A percentile compares a stretch with the other conserved stretches of the same genome.
phyloP scores from a whole-genome alignment of 768 basidiomycete species.

The Boletus coccyginus region DNA sequence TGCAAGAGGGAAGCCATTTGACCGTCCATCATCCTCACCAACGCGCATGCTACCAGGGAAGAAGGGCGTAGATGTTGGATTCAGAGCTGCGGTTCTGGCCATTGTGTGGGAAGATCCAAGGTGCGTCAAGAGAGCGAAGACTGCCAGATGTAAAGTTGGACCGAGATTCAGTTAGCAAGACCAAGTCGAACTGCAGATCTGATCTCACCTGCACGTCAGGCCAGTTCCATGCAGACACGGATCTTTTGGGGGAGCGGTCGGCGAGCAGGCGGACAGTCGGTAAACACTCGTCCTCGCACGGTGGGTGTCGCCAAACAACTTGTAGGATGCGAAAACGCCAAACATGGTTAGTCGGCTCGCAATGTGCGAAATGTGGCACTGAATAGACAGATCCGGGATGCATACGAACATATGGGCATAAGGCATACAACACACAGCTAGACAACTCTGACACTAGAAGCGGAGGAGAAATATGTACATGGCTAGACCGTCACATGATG shows the following conservation, averaged over 20 bases:
- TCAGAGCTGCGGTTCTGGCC: slow-evolving; percentile 74
- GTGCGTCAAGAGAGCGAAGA: slow-evolving; percentile 24
- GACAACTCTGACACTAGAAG: neutral
- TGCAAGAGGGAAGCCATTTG: slow-evolving; percentile 42
- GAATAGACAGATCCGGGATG: neutral
- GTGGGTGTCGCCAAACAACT: slow-evolving; percentile 18
- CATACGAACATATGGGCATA: slow-evolving; percentile 10
- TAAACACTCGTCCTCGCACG: slow-evolving; percentile 9
- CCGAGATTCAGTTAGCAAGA: slow-evolving; percentile 5
- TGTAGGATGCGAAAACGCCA: slow-evolving; percentile 8
- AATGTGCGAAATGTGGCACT: slow-evolving; percentile 27
- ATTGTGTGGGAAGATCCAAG: slow-evolving; percentile 39
- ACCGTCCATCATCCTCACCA: slow-evolving; percentile 50
- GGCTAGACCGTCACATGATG: slow-evolving; percentile 18
- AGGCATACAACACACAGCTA: slow-evolving; percentile 1
- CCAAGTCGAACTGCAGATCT: neutral
- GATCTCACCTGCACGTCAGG: slow-evolving; percentile 25
- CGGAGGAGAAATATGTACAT: neutral
- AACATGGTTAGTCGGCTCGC: slow-evolving; percentile 20
- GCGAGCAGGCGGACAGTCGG: neutral
- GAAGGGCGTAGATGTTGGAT: slow-evolving; percentile 83
- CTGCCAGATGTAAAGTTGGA: slow-evolving; percentile 2
- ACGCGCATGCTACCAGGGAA: slow-evolving; percentile 64
- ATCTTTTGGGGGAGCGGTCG: neutral
- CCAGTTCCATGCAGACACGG: slow-evolving; percentile 29